Evolutionary conservation across 208 protist species (phyloP).

Genomic region (Trypanosoma grayi): DNA sequence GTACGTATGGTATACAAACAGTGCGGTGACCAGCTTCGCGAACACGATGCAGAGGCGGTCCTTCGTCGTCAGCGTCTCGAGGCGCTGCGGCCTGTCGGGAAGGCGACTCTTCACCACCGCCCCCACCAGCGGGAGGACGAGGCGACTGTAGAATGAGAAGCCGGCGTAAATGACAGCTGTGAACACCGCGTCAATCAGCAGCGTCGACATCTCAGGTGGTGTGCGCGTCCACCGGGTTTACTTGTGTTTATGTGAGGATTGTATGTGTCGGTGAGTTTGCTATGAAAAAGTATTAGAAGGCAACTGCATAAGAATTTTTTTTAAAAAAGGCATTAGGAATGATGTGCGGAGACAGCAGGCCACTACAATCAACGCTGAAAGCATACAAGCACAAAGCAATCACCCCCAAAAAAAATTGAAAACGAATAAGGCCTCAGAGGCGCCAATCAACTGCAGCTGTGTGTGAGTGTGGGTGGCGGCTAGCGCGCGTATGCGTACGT

Average conservation of each 20-base stretch:
- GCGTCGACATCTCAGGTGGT: background rate
- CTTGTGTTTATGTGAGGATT: too few species aligned
- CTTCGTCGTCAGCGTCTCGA: conserved; percentile 38
- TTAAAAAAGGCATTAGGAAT: too few species aligned
- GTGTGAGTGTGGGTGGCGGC: background rate
- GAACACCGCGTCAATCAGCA: conserved; percentile 27
- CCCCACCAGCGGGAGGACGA: conserved; percentile 49
- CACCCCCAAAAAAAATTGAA: too few species aligned
- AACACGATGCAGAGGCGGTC: conserved; percentile 61
- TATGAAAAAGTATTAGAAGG: too few species aligned
- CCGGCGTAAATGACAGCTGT: conserved; percentile 47
- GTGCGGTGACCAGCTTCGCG: conserved; percentile 47
- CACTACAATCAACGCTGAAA: too few species aligned
- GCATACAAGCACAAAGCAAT: too few species aligned
- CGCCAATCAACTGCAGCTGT: too few species aligned
- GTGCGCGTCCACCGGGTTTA: background rate
- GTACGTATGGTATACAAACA: conserved; percentile 70
- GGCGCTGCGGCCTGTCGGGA: conserved; percentile 35
- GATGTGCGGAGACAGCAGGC: too few species aligned
- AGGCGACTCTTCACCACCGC: conserved; percentile 38
- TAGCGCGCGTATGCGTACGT: conserved; percentile 24
- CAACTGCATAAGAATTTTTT: too few species aligned
- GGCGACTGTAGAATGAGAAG: conserved; percentile 58
- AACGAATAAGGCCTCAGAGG: too few species aligned
- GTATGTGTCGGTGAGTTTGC: too few species aligned